A percentile compares a stretch with the other conserved stretches of the same genome.
Conservation (phyloP, 73 alveolate genomes). For the Tetrahymena malaccensis region DNA sequence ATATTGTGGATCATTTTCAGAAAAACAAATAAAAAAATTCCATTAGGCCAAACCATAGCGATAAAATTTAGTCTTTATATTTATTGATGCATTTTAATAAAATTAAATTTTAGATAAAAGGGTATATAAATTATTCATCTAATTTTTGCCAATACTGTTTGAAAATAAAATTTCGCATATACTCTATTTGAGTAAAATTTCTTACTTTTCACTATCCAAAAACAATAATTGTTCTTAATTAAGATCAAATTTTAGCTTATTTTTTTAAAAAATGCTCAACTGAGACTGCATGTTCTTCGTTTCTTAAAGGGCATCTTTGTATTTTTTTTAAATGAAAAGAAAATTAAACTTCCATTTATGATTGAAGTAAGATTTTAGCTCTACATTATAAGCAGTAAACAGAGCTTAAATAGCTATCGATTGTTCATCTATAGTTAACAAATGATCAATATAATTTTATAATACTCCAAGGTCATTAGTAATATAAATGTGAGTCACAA, state of each 20-base stretch:
- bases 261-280: not conserved
- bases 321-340: not conserved
- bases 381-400: not conserved
- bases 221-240: not conserved
- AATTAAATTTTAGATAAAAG: not conserved
- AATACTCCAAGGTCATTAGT: not conserved
- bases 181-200: not conserved
- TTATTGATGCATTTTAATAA: not conserved
- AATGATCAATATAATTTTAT: not conserved
- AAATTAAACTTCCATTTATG: not conserved
- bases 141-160: not conserved
- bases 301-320: not conserved
- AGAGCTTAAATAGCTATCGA: not conserved
- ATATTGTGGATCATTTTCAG: not conserved
- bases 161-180: not conserved
- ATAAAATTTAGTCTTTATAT: not conserved
- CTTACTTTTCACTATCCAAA: not conserved
- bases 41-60: not conserved
- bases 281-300: not conserved
- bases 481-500: not conserved
- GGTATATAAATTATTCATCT: not conserved
- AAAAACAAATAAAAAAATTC: not conserved
- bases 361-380: not conserved
- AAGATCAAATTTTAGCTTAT: not conserved
- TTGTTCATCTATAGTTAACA: not conserved